These are phyloP conservation scores for Thymus mandschuricus DNA, from an alignment of 257 asterid genomes.

Conservation along the genomic window DNA sequence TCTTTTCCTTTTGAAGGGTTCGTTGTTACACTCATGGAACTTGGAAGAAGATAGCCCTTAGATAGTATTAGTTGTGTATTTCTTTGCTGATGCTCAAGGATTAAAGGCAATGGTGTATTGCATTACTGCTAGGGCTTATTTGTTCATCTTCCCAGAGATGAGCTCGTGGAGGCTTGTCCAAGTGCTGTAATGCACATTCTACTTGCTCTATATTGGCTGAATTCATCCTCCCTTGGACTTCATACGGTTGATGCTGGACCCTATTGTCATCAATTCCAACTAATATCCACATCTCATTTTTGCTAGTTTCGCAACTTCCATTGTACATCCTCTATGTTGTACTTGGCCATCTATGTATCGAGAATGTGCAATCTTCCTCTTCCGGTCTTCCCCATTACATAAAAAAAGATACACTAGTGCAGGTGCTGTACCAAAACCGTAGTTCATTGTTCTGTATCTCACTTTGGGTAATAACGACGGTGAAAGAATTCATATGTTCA, in stretches of 20 bases:
- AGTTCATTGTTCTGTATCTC: neutral
- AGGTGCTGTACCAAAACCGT: constrained; percentile 6
- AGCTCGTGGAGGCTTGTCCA: too few species aligned
- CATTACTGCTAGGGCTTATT: too few species aligned
- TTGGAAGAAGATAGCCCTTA: neutral
- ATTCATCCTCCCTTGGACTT: too few species aligned
- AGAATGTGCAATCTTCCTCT: neutral
- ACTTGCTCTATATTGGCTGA: too few species aligned
- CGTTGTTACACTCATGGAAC: neutral
- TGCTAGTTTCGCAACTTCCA: neutral
- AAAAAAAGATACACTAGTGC: neutral
- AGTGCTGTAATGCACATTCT: too few species aligned
- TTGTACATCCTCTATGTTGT: neutral
- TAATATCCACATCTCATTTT: neutral
- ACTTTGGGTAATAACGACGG: neutral
- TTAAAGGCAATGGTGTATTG: too few species aligned
- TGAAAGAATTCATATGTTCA: neutral
- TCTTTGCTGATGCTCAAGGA: neutral
- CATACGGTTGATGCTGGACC: too few species aligned
- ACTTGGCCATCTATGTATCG: constrained; percentile 1
- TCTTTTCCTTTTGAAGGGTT: neutral
- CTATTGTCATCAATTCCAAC: neutral
- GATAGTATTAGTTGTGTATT: neutral
- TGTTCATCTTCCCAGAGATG: too few species aligned
- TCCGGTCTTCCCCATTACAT: neutral